These are phyloP conservation scores for Trichoderma sp. DNA, from an alignment of 2,329 filamentous ascomycete species.

Conservation along the genomic window DNA sequence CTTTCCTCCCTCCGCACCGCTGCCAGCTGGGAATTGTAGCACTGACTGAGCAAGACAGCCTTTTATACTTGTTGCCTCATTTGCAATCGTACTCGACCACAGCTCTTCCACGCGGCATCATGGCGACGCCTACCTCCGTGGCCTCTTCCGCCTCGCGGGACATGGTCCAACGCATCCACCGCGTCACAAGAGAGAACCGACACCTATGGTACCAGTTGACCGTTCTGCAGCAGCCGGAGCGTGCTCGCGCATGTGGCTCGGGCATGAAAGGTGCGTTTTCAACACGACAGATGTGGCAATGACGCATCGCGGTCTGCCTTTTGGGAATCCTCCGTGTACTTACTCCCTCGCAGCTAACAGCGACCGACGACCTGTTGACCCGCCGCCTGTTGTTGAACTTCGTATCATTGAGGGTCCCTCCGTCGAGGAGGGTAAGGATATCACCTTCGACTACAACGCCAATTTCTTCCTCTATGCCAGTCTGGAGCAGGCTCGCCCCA, in stretches of 20 bases:
- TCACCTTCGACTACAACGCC: constrained; percentile 90
- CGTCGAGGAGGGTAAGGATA: constrained; percentile 60
- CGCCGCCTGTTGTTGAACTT: constrained; percentile 89
- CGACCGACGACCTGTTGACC: constrained; percentile 89
- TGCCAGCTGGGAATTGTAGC: background rate
- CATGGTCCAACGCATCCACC: constrained; percentile 46
- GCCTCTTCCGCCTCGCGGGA: constrained; percentile 34
- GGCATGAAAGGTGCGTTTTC: constrained; percentile 82
- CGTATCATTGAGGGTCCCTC: constrained; percentile 74
- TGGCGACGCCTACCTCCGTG: constrained; percentile 36
- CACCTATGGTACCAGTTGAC: constrained; percentile 77
- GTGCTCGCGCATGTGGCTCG: constrained; percentile 90
- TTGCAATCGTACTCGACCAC: constrained; percentile 10
- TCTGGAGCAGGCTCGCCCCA: constrained; percentile 78
- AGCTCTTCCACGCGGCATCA: constrained; percentile 25
- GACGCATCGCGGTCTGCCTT: background rate
- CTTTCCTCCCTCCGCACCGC: background rate
- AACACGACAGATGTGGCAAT: background rate
- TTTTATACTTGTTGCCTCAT: background rate
- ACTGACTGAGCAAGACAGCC: constrained; percentile 1
- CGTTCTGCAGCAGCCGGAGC: constrained; percentile 91
- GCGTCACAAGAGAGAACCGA: constrained; percentile 68
- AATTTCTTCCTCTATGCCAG: constrained; percentile 98
- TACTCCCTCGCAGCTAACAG: constrained; percentile 37
- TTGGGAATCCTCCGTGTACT: constrained; percentile 16